Base-by-base conservation (phyloP, 2,329 filamentous ascomycete species). In the Ceratocystis cubensis region DNA sequence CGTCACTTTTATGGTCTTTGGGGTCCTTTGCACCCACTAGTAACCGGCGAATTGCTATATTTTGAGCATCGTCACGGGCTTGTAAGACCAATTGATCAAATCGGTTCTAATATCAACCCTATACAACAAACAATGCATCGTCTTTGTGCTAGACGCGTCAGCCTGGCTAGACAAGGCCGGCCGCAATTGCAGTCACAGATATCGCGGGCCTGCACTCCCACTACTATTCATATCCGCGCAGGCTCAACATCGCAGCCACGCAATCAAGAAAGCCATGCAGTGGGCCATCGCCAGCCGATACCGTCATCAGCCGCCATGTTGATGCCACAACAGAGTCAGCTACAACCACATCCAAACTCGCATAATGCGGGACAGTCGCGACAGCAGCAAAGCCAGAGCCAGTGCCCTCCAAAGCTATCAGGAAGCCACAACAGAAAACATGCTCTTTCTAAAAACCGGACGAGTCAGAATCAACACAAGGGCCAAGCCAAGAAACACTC, bases 171-270 rank as follows among this genome's bases (percentile, higher is more conserved):
- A 17, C 56, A 28, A 6, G 25, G 25, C 10, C 53, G 15, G 56
- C 56, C 56, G n/a, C 30, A 8, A n/a, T n/a, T 25, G 56, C 56
- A 17, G 4, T n/a, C 28, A 6, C 56, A 10, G 48, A 10, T 25
- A 25, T 25, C 25, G 28, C 28, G 5, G 56, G 13, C 56, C 56
- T 2, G 15, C 56, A n/a, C 25, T 10, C 22, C 56, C 3, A 30
- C 30, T 17, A 25, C 56, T 17, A 13, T 53, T 1, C 56, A 59
- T 15, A 30, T 59, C 17, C 56, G 56, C 56, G 56, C 56, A 15
- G 56, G 5, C 25, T 59, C 56, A 5, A 59, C 56, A n/a, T 59
- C 56, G 56, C 56, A 37, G 25, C 56, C 17, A n/a, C 56, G 56
- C 15, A 30, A 20, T n/a, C 56, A 20, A n/a, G 25, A 59, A n/a